Evolutionary conservation across 2,329 filamentous ascomycete species (phyloP).

Genomic region (Onygenales sp.): DNA sequence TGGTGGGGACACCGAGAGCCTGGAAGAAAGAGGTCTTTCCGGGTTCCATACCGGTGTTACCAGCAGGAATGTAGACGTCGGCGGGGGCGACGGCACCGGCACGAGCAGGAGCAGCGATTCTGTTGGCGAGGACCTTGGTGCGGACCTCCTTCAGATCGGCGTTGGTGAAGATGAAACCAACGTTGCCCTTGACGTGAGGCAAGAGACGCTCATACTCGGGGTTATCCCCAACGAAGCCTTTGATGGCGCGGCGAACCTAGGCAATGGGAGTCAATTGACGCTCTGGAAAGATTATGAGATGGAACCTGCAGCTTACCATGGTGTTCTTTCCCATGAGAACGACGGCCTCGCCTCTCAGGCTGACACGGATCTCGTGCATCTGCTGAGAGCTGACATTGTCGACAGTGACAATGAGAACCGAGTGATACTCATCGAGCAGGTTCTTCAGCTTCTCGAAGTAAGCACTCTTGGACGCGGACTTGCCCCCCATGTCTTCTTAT

Average conservation of each 20-base stretch:
- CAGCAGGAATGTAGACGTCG: constrained; percentile 92
- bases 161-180: constrained; percentile 99
- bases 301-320: constrained; percentile 57
- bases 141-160: constrained; percentile 82
- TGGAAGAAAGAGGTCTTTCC: constrained; percentile 99
- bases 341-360: constrained; percentile 83
- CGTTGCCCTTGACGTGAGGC: constrained; percentile 91
- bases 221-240: constrained; percentile 80
- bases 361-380: constrained; percentile 99
- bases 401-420: constrained; percentile 93
- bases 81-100: constrained; percentile 88
- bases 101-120: constrained; percentile 94
- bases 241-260: constrained; percentile 89
- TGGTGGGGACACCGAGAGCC: constrained; percentile 99
- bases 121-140: constrained; percentile 92
- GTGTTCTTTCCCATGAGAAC: constrained; percentile 99
- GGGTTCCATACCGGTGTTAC: constrained; percentile 99
- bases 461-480: constrained; percentile 80
- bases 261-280: constrained; percentile 8
- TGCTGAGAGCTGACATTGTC: constrained; percentile 99
- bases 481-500: constrained; percentile 99
- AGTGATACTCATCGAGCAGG: constrained; percentile 92
- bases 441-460: constrained; percentile 99
- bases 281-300: constrained; percentile 1
- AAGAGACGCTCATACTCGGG: constrained; percentile 98